Conservation (phyloP, 257 asterid genomes). For the Coffea eugenioides region DNA sequence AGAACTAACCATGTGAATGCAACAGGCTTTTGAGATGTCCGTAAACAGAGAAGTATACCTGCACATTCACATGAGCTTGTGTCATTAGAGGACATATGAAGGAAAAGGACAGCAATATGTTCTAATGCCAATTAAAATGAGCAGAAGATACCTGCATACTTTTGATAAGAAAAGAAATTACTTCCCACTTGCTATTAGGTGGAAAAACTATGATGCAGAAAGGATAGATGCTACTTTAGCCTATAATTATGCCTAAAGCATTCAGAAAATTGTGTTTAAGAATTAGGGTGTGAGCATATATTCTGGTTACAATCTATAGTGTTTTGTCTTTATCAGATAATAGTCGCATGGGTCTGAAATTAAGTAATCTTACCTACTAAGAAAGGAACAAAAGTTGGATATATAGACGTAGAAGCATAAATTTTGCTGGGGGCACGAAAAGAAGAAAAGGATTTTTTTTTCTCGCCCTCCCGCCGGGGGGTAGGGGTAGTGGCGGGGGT, state of each 20-base stretch:
- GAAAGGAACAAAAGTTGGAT: background rate
- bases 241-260: background rate
- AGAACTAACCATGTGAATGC: slow-evolving; percentile 62
- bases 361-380: background rate
- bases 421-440: background rate
- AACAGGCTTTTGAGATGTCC: slow-evolving; percentile 75
- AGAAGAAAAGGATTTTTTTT: background rate
- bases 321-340: background rate
- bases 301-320: background rate
- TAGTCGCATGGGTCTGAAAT: background rate
- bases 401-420: background rate
- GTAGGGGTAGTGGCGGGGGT: too few species aligned
- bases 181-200: background rate
- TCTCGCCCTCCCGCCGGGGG: too few species aligned
- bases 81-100: slow-evolving; percentile 15
- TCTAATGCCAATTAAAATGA: background rate
- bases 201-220: background rate
- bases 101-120: background rate
- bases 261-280: background rate
- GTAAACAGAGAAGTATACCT: slow-evolving; percentile 96
- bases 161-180: background rate
- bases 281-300: background rate
- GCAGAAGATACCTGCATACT: background rate
- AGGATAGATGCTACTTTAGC: background rate
- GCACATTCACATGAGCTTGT: slow-evolving; percentile 27